These are phyloP conservation scores for Melaleuca quinquenervia DNA, from an alignment of 345 rosid species.

Conservation along the genomic window DNA sequence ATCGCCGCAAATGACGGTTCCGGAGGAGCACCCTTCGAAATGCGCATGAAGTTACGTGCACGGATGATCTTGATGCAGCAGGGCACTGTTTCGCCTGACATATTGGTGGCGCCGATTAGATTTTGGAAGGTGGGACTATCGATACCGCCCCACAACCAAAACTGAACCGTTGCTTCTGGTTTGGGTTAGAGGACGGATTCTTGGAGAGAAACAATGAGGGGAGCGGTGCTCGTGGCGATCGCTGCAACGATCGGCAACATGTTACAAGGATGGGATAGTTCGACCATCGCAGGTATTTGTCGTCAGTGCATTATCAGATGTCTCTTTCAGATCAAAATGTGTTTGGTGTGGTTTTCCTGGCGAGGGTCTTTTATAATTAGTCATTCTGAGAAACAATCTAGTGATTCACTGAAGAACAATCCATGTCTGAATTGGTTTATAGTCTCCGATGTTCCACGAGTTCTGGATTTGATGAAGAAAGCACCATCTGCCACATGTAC, in stretches of 20 bases:
- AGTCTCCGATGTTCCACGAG: background rate
- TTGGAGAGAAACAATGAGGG: conserved; percentile 10
- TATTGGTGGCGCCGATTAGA: background rate
- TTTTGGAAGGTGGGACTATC: background rate
- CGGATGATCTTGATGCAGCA: background rate
- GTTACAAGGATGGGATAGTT: conserved; percentile 34
- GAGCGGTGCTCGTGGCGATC: conserved; percentile 25
- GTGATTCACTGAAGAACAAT: background rate
- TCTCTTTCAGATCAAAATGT: background rate
- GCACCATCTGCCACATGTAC: background rate
- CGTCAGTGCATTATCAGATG: background rate
- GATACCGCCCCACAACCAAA: background rate
- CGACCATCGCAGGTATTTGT: conserved; percentile 23
- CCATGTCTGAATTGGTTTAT: background rate
- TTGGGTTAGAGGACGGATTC: background rate
- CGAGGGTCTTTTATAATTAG: background rate
- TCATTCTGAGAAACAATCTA: background rate
- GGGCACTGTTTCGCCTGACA: background rate
- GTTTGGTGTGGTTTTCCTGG: background rate
- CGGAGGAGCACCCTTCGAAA: background rate
- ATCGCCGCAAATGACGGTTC: background rate
- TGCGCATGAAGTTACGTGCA: background rate
- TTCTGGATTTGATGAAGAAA: background rate
- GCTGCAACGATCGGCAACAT: conserved; percentile 26
- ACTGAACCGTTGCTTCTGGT: background rate